Conservation (phyloP, 768 basidiomycete species). For the Panaeolus cyanescens region DNA sequence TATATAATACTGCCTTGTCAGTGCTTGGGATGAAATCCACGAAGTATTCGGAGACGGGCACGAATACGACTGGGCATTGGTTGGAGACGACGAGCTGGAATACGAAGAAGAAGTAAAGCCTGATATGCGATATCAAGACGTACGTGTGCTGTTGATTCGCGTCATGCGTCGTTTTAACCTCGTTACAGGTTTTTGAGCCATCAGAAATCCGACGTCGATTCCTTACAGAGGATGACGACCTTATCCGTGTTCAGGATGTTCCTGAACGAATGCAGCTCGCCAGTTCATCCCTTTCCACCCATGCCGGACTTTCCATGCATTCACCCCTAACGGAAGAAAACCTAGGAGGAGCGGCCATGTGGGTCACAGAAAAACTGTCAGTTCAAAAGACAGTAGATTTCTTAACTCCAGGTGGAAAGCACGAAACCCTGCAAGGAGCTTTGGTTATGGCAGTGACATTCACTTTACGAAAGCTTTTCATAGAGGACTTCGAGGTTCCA, state of each 20-base stretch:
- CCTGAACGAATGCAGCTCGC: conserved; percentile 96
- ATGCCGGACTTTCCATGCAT: conserved; percentile 60
- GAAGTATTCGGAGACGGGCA: conserved; percentile 97
- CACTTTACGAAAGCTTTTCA: conserved; percentile 80
- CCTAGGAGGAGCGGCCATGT: conserved; percentile 78
- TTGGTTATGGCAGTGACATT: conserved; percentile 80
- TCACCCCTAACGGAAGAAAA: conserved; percentile 71
- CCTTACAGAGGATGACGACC: conserved; percentile 91
- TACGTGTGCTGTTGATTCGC: conserved; percentile 32
- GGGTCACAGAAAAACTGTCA: conserved; percentile 86
- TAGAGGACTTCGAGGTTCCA: conserved; percentile 90
- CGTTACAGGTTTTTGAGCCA: conserved; percentile 89
- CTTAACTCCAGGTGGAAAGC: conserved; percentile 65
- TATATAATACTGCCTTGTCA: conserved; percentile 31
- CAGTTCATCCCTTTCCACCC: conserved; percentile 77
- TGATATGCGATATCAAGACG: conserved; percentile 86
- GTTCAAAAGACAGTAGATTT: conserved; percentile 68
- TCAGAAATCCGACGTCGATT: conserved; percentile 89
- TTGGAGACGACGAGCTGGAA: conserved; percentile 70
- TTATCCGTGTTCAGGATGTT: conserved; percentile 86
- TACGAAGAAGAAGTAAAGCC: conserved; percentile 55
- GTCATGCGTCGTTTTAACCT: conserved; percentile 10
- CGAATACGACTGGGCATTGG: conserved; percentile 95
- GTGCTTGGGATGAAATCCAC: conserved; percentile 94
- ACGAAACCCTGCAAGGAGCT: conserved; percentile 59